Base-by-base conservation (phyloP, 208 protist genomes). In the Kentomonas sorsogonicus region DNA sequence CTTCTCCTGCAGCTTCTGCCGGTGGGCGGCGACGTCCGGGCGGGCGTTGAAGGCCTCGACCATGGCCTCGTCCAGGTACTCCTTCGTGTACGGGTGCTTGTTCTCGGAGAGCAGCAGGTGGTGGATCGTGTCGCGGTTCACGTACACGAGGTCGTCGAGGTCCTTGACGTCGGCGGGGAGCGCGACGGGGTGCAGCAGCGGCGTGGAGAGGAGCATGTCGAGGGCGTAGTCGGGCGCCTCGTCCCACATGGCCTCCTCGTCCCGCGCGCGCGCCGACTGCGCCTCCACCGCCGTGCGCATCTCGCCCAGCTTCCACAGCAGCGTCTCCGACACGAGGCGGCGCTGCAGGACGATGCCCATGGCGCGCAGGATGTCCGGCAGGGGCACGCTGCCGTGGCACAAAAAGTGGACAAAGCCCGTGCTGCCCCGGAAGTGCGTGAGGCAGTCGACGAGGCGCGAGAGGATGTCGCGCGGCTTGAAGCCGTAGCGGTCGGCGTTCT, bases 31-130 rank as follows among this genome's bases (percentile, higher is more conserved):
- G 13, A 95, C 76, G 27, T 88, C 88, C 3, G 81, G 72, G 0
- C 80, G 72, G 40, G 61, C 48, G 69, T 95, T 95, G 60, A 92
- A 95, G 15, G 66, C 77, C 29, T 77, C 70, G 45, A 95, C 73
- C 71, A 89, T 79, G n/a, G 72, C 60, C 66, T 91, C 82, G 53
- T 89, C 86, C n/a, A 95, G 66, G 25, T 85, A 83, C 60, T 92
- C 83, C 31, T 95, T 95, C 13, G 84, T 95, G 65, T 91, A 95
- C 0, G 88, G 88, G 62, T 95, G 74, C 65, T 95, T 91, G 62
- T 62, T 79, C 53, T 92, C 83, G 13, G 89, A 91, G 27, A 95
- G 71, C 18, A 95, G 73, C 3, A 81, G 58, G 66, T 95, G 89
- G 57, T 91, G 89, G 45, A 93, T 66, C 25, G 89, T 93, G 56